These are phyloP conservation scores for Podila verticillata DNA, from an alignment of 192 early-diverging fungal genomes.

Conservation along the genomic window DNA sequence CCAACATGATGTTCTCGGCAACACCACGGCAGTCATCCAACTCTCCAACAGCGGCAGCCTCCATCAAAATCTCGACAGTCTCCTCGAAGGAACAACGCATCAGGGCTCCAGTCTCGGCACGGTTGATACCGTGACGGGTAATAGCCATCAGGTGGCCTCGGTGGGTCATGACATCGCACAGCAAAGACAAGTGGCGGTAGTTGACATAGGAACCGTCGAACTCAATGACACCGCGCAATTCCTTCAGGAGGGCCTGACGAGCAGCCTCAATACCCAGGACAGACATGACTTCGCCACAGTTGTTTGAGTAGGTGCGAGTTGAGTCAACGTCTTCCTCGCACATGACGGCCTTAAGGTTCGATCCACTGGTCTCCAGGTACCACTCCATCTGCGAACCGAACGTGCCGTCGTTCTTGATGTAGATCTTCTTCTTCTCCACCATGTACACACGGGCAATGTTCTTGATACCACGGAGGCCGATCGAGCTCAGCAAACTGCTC, in stretches of 20 bases:
- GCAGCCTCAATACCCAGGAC: slow-evolving; percentile 98
- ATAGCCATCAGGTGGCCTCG: slow-evolving; percentile 95
- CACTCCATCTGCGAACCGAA: slow-evolving; percentile 74
- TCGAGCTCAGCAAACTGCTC: slow-evolving; percentile 84
- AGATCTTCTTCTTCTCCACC: slow-evolving; percentile 63
- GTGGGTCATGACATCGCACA: slow-evolving; percentile 97
- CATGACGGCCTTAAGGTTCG: slow-evolving; percentile 89
- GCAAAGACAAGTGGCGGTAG: slow-evolving; percentile 94
- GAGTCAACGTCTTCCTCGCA: slow-evolving; percentile 85
- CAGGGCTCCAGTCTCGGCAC: slow-evolving; percentile 92
- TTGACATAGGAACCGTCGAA: slow-evolving; percentile 98
- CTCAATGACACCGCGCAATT: slow-evolving; percentile 93
- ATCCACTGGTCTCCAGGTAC: slow-evolving; percentile 94
- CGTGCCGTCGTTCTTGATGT: slow-evolving; percentile 67
- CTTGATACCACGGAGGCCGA: slow-evolving; percentile 89
- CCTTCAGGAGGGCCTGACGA: slow-evolving; percentile 87
- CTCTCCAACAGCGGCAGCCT: slow-evolving; percentile 91
- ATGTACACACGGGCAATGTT: slow-evolving; percentile 90
- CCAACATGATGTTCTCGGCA: slow-evolving; percentile 97
- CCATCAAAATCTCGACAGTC: slow-evolving; percentile 98
- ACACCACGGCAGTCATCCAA: slow-evolving; percentile 96
- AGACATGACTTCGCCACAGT: slow-evolving; percentile 88
- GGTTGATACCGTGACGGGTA: slow-evolving; percentile 98
- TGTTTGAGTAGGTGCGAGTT: slow-evolving; percentile 88
- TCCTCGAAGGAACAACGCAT: slow-evolving; percentile 98